Evolutionary conservation across 441 rosid species (phyloP).

Genomic region (Syzygium malaccense): DNA sequence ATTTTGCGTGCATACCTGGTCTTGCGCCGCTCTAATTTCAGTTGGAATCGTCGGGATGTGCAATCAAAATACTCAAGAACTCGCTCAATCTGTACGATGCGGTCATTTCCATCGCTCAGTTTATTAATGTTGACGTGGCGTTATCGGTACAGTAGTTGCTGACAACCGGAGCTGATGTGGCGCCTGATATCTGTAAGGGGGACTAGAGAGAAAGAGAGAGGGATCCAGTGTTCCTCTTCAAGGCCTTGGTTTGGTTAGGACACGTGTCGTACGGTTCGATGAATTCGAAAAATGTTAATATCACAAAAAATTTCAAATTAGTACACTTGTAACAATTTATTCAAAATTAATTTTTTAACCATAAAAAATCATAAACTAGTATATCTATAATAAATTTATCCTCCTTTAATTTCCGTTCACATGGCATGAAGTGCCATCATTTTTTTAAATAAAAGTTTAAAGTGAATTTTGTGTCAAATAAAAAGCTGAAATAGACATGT

Average conservation of each 20-base stretch:
- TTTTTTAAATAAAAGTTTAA: too few species aligned
- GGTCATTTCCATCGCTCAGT: neutral
- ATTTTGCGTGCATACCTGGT: neutral
- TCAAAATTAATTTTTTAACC: too few species aligned
- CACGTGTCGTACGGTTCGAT: neutral
- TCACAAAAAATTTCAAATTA: too few species aligned
- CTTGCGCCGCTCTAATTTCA: neutral
- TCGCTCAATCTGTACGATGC: neutral
- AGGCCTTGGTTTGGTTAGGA: neutral
- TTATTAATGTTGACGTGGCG: neutral
- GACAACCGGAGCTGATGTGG: neutral
- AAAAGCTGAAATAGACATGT: fast-evolving
- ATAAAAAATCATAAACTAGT: fast-evolving
- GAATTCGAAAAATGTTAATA: neutral
- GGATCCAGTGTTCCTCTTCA: neutral
- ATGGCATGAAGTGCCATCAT: too few species aligned
- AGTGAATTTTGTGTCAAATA: too few species aligned
- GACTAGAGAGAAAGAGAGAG: too few species aligned
- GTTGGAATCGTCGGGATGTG: fast-evolving
- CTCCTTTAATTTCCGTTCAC: too few species aligned
- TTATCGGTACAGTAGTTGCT: neutral
- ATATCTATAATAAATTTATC: too few species aligned
- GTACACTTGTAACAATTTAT: too few species aligned
- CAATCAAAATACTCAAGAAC: neutral
- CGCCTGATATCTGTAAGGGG: neutral